Evolutionary conservation across 2,329 filamentous ascomycete genomes (phyloP).

Genomic region (Waltergamsia citrina): DNA sequence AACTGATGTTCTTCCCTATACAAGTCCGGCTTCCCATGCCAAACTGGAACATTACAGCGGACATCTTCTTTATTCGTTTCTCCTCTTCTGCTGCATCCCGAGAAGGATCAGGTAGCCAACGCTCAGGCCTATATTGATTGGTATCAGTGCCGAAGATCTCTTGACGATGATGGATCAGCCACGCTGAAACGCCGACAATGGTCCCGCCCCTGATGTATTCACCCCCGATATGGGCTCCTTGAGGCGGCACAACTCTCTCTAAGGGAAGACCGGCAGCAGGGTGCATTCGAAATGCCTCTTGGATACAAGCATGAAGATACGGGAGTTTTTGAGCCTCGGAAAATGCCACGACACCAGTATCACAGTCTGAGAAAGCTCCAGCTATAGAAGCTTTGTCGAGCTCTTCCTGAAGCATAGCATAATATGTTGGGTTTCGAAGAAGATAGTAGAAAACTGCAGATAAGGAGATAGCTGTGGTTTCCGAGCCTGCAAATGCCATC

Average conservation of each 20-base stretch:
- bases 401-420: constrained; percentile 48
- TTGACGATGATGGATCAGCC: constrained; percentile 63
- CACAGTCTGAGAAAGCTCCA: constrained; percentile 39
- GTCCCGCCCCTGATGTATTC: constrained; percentile 59
- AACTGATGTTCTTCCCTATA: constrained; percentile 57
- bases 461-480: constrained; percentile 71
- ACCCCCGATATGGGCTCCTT: constrained; percentile 55
- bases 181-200: constrained; percentile 65
- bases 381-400: constrained; percentile 47
- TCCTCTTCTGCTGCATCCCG: constrained; percentile 29
- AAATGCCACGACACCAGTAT: constrained; percentile 59
- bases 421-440: constrained; percentile 49
- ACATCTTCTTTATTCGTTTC: constrained; percentile 54
- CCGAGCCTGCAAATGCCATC: constrained; percentile 66
- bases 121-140: constrained; percentile 57
- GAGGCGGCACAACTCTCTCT: constrained; percentile 60
- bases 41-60: constrained; percentile 63
- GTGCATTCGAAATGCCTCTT: constrained; percentile 70
- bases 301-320: constrained; percentile 70
- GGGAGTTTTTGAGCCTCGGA: constrained; percentile 58
- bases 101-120: constrained; percentile 45
- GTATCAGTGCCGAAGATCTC: constrained; percentile 61
- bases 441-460: constrained; percentile 66
- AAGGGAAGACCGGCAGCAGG: constrained; percentile 64
- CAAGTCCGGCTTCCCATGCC: constrained; percentile 63